Percentiles rank a stretch among this genome's conserved stretches.
Evolutionary conservation across 768 basidiomycete species (phyloP).

Genomic region (Pholiota conissans): DNA sequence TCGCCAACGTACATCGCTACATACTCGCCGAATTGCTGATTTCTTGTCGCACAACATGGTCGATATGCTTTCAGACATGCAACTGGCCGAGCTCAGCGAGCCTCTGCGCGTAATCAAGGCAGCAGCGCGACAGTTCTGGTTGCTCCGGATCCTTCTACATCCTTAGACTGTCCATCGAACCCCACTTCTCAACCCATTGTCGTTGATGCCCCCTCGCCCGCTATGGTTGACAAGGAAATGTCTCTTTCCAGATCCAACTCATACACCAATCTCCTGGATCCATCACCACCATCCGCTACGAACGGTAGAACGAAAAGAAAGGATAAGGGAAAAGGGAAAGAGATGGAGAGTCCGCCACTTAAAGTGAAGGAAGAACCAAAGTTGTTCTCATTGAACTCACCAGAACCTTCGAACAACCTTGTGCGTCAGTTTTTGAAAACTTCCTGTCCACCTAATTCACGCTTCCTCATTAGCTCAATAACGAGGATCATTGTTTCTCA

Average conservation of each 20-base stretch:
- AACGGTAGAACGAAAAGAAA: constrained; percentile 37
- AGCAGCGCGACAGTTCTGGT: constrained; percentile 38
- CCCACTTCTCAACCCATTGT: constrained; percentile 42
- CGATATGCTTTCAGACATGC: constrained; percentile 41
- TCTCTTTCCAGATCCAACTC: constrained; percentile 68
- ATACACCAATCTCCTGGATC: constrained; percentile 38
- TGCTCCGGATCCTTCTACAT: constrained; percentile 29
- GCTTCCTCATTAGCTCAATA: constrained; percentile 41
- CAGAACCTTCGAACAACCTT: constrained; percentile 44
- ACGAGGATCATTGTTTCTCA: constrained; percentile 85
- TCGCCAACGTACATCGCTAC: constrained; percentile 10
- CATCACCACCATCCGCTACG: constrained; percentile 15
- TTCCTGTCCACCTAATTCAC: constrained; percentile 8
- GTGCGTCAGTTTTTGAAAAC: constrained; percentile 29
- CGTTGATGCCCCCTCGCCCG: constrained; percentile 52
- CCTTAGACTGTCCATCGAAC: constrained; percentile 36
- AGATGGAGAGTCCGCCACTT: constrained; percentile 36
- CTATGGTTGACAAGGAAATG: constrained; percentile 59
- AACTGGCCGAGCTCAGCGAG: constrained; percentile 71
- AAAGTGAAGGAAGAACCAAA: constrained; percentile 57
- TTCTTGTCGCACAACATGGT: constrained; percentile 27
- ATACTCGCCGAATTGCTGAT: constrained; percentile 21
- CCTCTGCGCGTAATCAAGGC: constrained; percentile 66
- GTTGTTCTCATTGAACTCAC: constrained; percentile 41
- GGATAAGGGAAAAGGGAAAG: constrained; percentile 59